Evolutionary conservation across 306 rosid genomes (phyloP).

Genomic region (Prunus davidiana): DNA sequence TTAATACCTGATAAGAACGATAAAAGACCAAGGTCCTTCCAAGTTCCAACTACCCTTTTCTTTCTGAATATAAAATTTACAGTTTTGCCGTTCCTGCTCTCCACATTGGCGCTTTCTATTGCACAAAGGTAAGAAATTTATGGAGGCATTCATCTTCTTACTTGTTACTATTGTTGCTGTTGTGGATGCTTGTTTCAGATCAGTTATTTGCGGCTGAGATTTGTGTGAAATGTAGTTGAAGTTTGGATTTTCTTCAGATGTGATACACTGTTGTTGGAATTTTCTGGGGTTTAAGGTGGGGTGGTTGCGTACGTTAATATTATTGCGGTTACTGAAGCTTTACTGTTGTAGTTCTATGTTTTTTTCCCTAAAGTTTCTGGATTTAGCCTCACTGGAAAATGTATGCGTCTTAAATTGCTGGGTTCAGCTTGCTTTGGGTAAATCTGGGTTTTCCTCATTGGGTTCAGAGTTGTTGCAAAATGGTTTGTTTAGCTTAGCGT

Average conservation of each 20-base stretch:
- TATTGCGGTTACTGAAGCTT: neutral
- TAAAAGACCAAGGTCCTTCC: neutral
- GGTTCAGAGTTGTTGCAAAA: neutral
- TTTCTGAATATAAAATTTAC: neutral
- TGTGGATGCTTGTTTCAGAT: neutral
- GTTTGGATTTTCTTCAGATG: neutral
- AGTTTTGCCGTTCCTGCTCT: constrained; percentile 20
- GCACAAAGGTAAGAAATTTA: constrained; percentile 36
- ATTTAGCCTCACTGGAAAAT: neutral
- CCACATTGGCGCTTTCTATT: constrained; percentile 33
- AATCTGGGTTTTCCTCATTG: neutral
- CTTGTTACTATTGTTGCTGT: neutral
- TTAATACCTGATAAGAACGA: neutral
- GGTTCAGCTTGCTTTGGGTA: constrained; percentile 1
- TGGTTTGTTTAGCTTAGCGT: neutral
- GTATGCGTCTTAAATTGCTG: neutral
- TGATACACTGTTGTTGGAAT: constrained; percentile 2
- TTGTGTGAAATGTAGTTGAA: neutral
- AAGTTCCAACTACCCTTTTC: constrained; percentile 11
- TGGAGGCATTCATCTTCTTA: neutral
- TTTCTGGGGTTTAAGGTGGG: neutral
- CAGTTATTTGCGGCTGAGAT: neutral
- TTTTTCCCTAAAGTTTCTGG: neutral
- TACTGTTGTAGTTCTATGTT: neutral
- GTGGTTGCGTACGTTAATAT: neutral